Base-by-base conservation (phyloP, 169 alveolate genomes). In the Cryptosporidium tyzzeri region DNA sequence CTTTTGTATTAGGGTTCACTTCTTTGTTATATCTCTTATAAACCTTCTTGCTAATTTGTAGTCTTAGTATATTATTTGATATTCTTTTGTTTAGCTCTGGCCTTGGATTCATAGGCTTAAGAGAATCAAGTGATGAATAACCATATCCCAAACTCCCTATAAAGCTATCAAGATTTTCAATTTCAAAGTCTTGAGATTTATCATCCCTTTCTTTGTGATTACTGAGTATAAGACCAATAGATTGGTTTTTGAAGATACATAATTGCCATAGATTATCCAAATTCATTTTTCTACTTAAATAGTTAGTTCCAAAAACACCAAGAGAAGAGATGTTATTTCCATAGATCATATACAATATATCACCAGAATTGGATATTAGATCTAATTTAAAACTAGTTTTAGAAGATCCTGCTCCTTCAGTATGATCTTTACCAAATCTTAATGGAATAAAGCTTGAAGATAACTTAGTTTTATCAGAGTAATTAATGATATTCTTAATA, bases 121-220 rank as follows among this genome's bases (percentile, higher is more conserved):
- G 41, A 9, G 73, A 44, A 45, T 80, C 89, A 80, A 80, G 65
- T 29, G 89, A 80, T 26, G 65, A 48, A 21, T 31, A 18, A 16
- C 89, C 89, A 39, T 80, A 80, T 44, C 89, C 89, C 41, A 80
- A 65, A 12, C 55, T 37, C 12, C 89, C 89, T 16, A 80, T 80
- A 80, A 62, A 80, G 12, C 58, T 65, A 62, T 80, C 89, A 35
- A 80, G 26, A 21, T 61, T 59, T 9, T 35, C 59, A 61, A 50
- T 41, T 5, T 80, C 68, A 37, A 80, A 61, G 26, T 80, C 59
- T 8, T 65, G 48, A 21, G 1, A 10, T 44, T 48, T 26, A 1
- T 41, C 48, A 41, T 65, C 39, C 33, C 41, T 62, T n/a, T 45
- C 59, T 16, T 16, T 65, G 35, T 73, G 18, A 53, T 53, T 73